Evolutionary conservation across 2,329 filamentous ascomycete species (phyloP).

Genomic region (Dothidotthia symphoricarpi): DNA sequence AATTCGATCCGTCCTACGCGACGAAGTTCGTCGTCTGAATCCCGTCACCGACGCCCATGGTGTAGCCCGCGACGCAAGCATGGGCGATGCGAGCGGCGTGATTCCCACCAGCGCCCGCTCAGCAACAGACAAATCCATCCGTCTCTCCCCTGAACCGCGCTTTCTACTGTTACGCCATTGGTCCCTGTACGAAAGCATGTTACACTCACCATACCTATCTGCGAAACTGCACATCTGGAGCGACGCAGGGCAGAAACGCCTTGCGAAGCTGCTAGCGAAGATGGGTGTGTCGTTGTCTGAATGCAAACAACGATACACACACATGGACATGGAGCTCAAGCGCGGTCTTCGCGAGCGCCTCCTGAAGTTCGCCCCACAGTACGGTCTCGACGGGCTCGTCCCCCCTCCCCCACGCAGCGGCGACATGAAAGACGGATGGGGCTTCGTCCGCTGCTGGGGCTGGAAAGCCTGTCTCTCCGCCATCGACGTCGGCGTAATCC

Average conservation of each 20-base stretch:
- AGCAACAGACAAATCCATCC: constrained; percentile 87
- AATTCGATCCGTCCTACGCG: constrained; percentile 80
- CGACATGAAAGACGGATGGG: constrained; percentile 86
- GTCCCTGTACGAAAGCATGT: constrained; percentile 98
- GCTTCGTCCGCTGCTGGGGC: constrained; percentile 95
- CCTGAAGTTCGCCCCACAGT: constrained; percentile 86
- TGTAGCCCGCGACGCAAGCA: constrained; percentile 58
- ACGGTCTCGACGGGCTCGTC: constrained; percentile 91
- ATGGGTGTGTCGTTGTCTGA: constrained; percentile 95
- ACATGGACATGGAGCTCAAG: constrained; percentile 98
- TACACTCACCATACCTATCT: constrained; percentile 93
- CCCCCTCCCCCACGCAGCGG: constrained; percentile 64
- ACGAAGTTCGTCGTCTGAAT: constrained; percentile 92
- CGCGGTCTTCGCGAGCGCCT: constrained; percentile 80
- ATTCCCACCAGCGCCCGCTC: constrained; percentile 86
- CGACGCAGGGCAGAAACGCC: constrained; percentile 78
- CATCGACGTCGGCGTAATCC: constrained; percentile 87
- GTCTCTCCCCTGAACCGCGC: constrained; percentile 87
- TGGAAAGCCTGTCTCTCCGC: constrained; percentile 94
- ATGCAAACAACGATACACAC: constrained; percentile 92
- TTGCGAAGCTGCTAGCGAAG: constrained; percentile 93
- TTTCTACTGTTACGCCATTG: constrained; percentile 93
- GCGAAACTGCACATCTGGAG: constrained; percentile 93
- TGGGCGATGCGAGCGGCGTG: constrained; percentile 70
- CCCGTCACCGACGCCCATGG: constrained; percentile 63